These are phyloP conservation scores for Elsinoe ampelina DNA, from an alignment of 2,329 filamentous ascomycete species.

Conservation along the genomic window DNA sequence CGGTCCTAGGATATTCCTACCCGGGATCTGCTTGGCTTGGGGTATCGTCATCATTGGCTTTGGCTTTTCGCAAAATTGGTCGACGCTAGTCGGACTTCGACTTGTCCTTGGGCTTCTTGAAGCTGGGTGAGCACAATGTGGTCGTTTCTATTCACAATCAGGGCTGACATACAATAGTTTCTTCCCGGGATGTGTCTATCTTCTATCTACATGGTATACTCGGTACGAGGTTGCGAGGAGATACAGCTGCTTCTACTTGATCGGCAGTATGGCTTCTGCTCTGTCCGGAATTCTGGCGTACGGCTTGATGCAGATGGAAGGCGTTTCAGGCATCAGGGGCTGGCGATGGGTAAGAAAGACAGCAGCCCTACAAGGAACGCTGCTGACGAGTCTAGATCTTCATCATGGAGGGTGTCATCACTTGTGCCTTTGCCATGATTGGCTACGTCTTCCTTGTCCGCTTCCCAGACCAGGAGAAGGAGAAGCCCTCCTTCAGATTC, in stretches of 20 bases:
- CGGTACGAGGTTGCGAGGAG: conserved; percentile 32
- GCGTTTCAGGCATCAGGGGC: conserved; percentile 36
- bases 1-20: conserved; percentile 36
- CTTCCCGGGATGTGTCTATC: conserved; percentile 55
- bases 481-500: conserved; percentile 40
- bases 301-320: conserved; percentile 34
- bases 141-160: neutral
- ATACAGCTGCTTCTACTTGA: conserved; percentile 41
- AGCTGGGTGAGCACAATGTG: conserved; percentile 32
- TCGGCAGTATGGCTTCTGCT: conserved; percentile 40
- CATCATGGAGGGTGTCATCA: conserved; percentile 34
- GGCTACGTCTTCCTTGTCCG: conserved; percentile 37
- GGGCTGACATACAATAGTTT: conserved; percentile 30
- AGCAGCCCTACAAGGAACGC: conserved; percentile 18
- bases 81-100: conserved; percentile 45
- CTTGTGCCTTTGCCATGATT: conserved; percentile 31
- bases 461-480: conserved; percentile 37
- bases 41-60: conserved; percentile 54
- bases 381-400: conserved; percentile 37
- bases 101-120: conserved; percentile 56
- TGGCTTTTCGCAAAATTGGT: conserved; percentile 50
- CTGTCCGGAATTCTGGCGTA: conserved; percentile 37
- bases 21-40: conserved; percentile 44
- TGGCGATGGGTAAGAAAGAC: conserved; percentile 30
- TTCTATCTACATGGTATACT: conserved; percentile 37